phyloP scores from a whole-genome alignment of 1,284 basidiomycete genomes.

The Irpex sp. region DNA sequence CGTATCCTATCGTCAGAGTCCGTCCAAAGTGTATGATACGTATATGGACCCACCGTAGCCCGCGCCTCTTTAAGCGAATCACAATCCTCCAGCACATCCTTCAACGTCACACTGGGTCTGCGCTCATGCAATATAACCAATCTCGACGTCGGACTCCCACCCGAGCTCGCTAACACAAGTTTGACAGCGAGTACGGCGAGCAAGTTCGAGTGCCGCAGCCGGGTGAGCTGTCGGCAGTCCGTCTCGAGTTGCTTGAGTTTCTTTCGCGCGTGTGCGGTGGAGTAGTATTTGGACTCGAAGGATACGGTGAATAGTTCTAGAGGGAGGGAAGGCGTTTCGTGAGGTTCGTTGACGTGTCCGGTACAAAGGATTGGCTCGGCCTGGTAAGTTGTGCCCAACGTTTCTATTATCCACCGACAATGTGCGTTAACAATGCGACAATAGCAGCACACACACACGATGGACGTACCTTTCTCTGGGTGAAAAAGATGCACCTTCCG shows the following conservation, averaged over 20 bases:
- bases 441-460: not conserved
- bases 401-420: conserved; percentile 33
- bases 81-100: conserved; percentile 65
- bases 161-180: conserved; percentile 43
- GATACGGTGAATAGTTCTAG: conserved; percentile 62
- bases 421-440: not conserved
- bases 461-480: conserved; percentile 47
- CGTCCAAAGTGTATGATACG: not conserved
- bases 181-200: conserved; percentile 61
- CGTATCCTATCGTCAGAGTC: not conserved
- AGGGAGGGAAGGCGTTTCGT: conserved; percentile 37
- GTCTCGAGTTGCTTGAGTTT: conserved; percentile 63
- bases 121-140: conserved; percentile 63
- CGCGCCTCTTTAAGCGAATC: conserved; percentile 61
- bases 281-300: conserved; percentile 65
- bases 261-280: conserved; percentile 55
- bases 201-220: conserved; percentile 56
- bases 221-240: conserved; percentile 56
- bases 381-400: conserved; percentile 57
- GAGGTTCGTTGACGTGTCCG: conserved; percentile 37
- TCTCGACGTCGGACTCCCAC: conserved; percentile 37
- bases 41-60: conserved; percentile 41
- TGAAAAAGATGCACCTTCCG: conserved; percentile 64
- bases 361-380: conserved; percentile 57
- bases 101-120: conserved; percentile 53